Evolutionary conservation across 163 green algal genomes (phyloP), one percentile per base, ranked within the genome.

Genomic region (Prototheca cutis): DNA sequence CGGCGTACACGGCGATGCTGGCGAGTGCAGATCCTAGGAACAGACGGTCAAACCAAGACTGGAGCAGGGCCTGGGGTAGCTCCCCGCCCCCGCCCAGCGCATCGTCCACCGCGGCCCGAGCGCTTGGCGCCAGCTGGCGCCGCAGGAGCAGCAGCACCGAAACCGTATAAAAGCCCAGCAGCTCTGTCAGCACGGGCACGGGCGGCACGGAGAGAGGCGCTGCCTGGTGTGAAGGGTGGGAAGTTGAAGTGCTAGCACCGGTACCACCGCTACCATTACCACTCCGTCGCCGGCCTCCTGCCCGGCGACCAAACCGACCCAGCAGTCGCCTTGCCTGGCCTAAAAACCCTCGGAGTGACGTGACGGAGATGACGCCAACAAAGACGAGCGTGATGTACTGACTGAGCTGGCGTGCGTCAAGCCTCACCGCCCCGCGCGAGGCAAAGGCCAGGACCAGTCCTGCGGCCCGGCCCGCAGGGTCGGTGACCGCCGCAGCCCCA

Each of bases 381-480:
- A 98, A 96, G 2, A 84, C 48, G 21, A 98, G 78, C 13, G 85
- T 95, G 33, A 95, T 63, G 75, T 96, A 96, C 77, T 97, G 89
- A 52, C 27, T 19, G 2, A 87, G 57, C 39, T 79, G 51, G 29
- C 55, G 63, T 0, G 84, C 75, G 62, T 94, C 78, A 4, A 91
- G 30, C 13, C 63, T 48, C 6, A 92, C 59, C 28, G 71, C 69
- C 3, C 84, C 86, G 27, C 79, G 66, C 1, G 70, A 80, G 40
- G 89, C 76, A 2, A 68, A 36, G n/a, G 68, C 25, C 7, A 95
- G 67, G 27, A 60, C 68, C 19, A 91, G 73, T 51, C 77, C 73
- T 2, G 90, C 39, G 2, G 59, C 51, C 24, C 40, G 67, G 70
- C 72, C 82, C 32, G 89, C 81, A 6, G 84, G 87, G 45, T 84